Base-by-base conservation (phyloP, 371 early-diverging fungal species). In the Mortierella sp. region DNA sequence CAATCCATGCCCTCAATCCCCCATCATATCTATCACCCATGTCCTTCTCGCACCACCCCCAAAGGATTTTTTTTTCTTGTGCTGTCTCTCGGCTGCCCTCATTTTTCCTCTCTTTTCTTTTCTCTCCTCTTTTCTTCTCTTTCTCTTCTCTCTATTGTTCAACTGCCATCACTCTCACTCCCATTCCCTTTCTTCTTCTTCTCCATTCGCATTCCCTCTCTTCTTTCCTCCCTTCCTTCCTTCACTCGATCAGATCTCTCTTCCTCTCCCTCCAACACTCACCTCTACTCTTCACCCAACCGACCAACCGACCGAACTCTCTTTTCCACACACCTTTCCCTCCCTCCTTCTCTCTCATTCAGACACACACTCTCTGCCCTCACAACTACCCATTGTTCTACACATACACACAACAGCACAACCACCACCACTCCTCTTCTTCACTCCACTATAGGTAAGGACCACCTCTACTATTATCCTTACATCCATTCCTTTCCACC, bases 51-150 rank as follows among this genome's bases (percentile, higher is more conserved):
- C 18, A 41, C 70, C 18, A 16, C 35, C 76, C 76, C 76, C 76
- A 76, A 76, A 76, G 76, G 70, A 70, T 70, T 54, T 32, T 54
- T n/a, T 54, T 49, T 16, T 12, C 10, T 18, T 48, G 35, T 32
- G 41, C 4, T 16, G 49, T 49, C 4, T 55, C 55, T 55, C n/a
- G 24, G n/a, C 11, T 11, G 24, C 3, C 56, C 56, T 56, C 3
- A 51, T 38, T 21, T 68, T 29, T 7, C 24, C 35, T 46, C 44
- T 56, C 65, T 75, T 44, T 46, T 35, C 29, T 29, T 51, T 71
- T 21, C 38, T 35, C 35, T 21, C 29, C 24, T n/a, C 8, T 21
- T 5, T 12, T 41, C n/a, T 41, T 24, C 29, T 24, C 35, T 21
- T 32, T 21, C 4, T 12, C 21, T 38, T 29, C 35, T 35, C 16